These are phyloP conservation scores for Evernia prunastri DNA, from an alignment of 495 filamentous ascomycete species.

Conservation along the genomic window DNA sequence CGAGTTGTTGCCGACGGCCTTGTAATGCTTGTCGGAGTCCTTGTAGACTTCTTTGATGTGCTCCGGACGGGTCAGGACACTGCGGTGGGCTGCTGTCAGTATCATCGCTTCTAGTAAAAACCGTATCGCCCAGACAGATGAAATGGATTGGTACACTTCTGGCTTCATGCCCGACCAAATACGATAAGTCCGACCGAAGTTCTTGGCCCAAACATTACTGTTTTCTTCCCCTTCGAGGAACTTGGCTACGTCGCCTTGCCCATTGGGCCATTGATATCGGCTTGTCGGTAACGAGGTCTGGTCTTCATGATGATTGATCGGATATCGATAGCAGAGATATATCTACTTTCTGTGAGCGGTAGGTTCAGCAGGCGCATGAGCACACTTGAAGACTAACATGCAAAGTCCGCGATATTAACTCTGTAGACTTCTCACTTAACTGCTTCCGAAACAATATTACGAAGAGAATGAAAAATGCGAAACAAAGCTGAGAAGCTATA, in stretches of 20 bases:
- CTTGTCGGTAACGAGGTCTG: neutral
- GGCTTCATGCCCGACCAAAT: constrained; percentile 32
- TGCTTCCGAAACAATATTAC: too few species aligned
- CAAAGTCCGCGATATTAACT: too few species aligned
- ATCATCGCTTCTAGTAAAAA: too few species aligned
- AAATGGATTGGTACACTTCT: constrained; percentile 29
- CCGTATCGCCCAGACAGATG: too few species aligned
- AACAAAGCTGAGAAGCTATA: too few species aligned
- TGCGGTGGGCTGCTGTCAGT: constrained; percentile 10
- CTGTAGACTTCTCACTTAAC: too few species aligned
- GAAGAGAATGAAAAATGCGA: too few species aligned
- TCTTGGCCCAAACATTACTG: neutral
- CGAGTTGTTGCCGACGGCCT: constrained; percentile 30
- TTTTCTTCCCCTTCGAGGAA: neutral
- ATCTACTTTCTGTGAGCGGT: too few species aligned
- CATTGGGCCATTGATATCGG: neutral
- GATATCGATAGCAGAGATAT: neutral
- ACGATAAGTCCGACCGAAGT: constrained; percentile 5
- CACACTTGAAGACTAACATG: too few species aligned
- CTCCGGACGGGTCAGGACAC: constrained; percentile 27
- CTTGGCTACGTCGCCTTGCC: constrained; percentile 1
- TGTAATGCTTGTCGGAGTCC: constrained; percentile 33
- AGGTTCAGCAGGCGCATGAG: too few species aligned
- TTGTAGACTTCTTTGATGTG: constrained; percentile 30
- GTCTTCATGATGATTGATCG: neutral